Evolutionary conservation across 441 rosid species (phyloP).

Genomic region (Iberis amara): DNA sequence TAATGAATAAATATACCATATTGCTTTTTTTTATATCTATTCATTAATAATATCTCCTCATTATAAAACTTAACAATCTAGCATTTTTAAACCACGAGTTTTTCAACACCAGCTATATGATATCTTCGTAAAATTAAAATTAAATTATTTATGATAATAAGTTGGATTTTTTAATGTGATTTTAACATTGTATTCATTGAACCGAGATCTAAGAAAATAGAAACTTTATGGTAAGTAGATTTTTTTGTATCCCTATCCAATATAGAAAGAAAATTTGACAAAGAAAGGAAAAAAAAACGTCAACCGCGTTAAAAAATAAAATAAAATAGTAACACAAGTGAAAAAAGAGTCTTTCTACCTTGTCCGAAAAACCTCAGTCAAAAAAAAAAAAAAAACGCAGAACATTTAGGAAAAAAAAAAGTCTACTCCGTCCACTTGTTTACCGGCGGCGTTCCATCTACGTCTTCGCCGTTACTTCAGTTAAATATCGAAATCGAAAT

Average conservation of each 20-base stretch:
- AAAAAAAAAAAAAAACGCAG: neutral
- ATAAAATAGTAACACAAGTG: neutral
- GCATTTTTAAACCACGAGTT: too few species aligned
- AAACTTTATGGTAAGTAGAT: too few species aligned
- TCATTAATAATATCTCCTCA: too few species aligned
- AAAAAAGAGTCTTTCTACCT: conserved; percentile 5
- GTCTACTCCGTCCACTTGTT: conserved; percentile 4
- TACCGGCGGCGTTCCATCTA: conserved; percentile 20
- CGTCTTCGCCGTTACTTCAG: conserved; percentile 10
- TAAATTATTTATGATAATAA: too few species aligned
- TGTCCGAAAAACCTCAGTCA: conserved; percentile 29
- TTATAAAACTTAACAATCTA: too few species aligned
- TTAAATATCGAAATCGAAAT: conserved; percentile 7
- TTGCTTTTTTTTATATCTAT: too few species aligned
- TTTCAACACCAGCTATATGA: too few species aligned
- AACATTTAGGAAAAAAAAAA: neutral
- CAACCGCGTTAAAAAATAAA: conserved; percentile 11
- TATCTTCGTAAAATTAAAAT: too few species aligned
- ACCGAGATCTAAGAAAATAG: too few species aligned
- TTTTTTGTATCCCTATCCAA: neutral
- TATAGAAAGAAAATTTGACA: neutral
- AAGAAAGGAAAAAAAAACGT: conserved; percentile 6
- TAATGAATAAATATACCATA: too few species aligned
- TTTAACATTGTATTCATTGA: too few species aligned
- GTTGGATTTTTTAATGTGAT: too few species aligned